Evolutionary conservation across 2,329 filamentous ascomycete species (phyloP).

Genomic region (Periconia sp.): DNA sequence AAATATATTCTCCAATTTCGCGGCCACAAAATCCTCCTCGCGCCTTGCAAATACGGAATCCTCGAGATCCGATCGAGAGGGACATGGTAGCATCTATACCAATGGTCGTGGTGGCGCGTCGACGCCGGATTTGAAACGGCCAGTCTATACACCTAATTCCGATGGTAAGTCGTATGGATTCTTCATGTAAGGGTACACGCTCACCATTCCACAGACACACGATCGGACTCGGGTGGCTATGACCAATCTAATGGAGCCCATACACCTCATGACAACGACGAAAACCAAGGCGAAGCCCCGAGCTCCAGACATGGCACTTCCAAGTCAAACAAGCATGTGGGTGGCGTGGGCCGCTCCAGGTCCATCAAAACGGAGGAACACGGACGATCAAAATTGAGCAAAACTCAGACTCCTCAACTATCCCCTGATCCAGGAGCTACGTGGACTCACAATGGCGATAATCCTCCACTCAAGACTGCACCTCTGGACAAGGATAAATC

Average conservation of each 20-base stretch:
- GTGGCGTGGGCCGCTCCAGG: constrained; percentile 44
- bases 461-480: constrained; percentile 61
- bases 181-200: background rate
- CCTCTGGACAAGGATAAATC: constrained; percentile 68
- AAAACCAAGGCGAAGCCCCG: constrained; percentile 8
- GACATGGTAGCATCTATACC: constrained; percentile 38
- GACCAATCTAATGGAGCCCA: constrained; percentile 29
- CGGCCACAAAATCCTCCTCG: constrained; percentile 50
- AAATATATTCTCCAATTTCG: constrained; percentile 52
- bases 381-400: constrained; percentile 33
- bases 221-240: constrained; percentile 31
- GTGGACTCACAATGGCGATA: constrained; percentile 39
- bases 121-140: constrained; percentile 49
- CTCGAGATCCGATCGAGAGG: constrained; percentile 37
- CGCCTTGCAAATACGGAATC: constrained; percentile 42
- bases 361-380: constrained; percentile 49
- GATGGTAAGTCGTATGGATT: constrained; percentile 27
- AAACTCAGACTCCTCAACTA: constrained; percentile 32
- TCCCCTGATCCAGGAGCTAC: constrained; percentile 30
- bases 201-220: constrained; percentile 28
- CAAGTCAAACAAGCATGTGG: constrained; percentile 37
- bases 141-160: constrained; percentile 39
- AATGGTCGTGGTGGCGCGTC: constrained; percentile 49
- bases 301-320: constrained; percentile 23
- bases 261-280: constrained; percentile 16